Evolutionary conservation across 768 basidiomycete species (phyloP).

Genomic region (Lyophyllum atratum): DNA sequence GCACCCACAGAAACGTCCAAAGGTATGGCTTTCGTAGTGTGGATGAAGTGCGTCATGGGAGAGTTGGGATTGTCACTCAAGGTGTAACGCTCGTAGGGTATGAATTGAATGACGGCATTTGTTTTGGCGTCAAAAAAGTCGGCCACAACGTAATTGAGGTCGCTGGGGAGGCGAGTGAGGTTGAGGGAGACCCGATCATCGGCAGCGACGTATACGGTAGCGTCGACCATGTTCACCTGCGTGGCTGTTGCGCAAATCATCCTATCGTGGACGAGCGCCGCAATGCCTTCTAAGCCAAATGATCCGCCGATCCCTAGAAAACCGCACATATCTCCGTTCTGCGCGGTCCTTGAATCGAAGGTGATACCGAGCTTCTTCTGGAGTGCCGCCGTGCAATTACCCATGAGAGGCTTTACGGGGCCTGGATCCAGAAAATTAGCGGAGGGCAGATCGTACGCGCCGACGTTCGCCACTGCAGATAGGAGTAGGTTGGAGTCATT

Average conservation of each 20-base stretch:
- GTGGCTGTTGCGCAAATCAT: constrained; percentile 21
- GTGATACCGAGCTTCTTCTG: constrained; percentile 3
- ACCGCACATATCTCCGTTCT: constrained; percentile 11
- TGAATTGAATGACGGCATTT: not conserved
- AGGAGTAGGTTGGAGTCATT: constrained; percentile 6
- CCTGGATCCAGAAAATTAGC: not conserved
- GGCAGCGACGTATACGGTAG: constrained; percentile 8
- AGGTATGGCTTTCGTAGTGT: not conserved
- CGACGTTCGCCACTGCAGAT: constrained; percentile 10
- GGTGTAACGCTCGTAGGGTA: constrained; percentile 15
- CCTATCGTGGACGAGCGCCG: not conserved
- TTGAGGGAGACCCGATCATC: not conserved
- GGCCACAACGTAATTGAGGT: constrained; percentile 13
- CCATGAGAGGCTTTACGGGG: constrained; percentile 6
- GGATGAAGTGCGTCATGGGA: constrained; percentile 11
- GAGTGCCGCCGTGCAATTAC: constrained; percentile 12
- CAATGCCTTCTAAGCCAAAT: not conserved
- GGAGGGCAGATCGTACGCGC: constrained; percentile 1
- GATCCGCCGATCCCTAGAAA: constrained; percentile 16
- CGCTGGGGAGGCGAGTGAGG: constrained; percentile 17
- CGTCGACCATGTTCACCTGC: constrained; percentile 22
- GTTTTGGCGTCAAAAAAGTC: constrained; percentile 1
- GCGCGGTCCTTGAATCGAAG: not conserved
- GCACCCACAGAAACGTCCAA: not conserved
- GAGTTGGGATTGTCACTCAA: constrained; percentile 3